Evolutionary conservation across 441 rosid species (phyloP).

Genomic region (Jatropha podagrica): DNA sequence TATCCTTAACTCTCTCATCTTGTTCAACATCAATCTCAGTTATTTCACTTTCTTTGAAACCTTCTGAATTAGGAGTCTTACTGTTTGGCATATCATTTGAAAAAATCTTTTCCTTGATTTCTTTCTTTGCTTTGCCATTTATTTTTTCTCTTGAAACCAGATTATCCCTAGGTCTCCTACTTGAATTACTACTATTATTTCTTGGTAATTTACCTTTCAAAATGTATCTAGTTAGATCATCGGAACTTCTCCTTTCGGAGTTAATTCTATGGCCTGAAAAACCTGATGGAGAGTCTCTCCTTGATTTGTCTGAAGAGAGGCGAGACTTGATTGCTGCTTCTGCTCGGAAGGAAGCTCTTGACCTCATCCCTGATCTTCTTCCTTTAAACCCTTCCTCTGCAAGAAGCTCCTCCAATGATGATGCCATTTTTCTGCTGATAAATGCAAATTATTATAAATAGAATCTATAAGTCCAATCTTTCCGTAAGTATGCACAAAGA

Average conservation of each 20-base stretch:
- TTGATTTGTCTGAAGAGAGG: constrained; percentile 22
- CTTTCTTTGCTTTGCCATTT: constrained; percentile 23
- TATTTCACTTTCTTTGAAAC: constrained; percentile 32
- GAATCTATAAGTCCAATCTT: neutral
- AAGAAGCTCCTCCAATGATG: constrained; percentile 65
- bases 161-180: constrained; percentile 34
- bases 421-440: constrained; percentile 38
- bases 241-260: constrained; percentile 45
- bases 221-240: constrained; percentile 34
- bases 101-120: constrained; percentile 17
- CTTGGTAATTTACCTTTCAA: constrained; percentile 30
- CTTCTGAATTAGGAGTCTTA: constrained; percentile 16
- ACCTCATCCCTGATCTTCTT: constrained; percentile 31
- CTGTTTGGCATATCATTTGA: constrained; percentile 24
- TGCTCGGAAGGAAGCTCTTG: constrained; percentile 38
- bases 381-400: constrained; percentile 61
- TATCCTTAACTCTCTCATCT: constrained; percentile 30
- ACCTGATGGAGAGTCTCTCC: constrained; percentile 28
- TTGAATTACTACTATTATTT: constrained; percentile 17
- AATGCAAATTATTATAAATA: neutral
- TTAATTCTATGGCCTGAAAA: constrained; percentile 21
- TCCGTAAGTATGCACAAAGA: neutral
- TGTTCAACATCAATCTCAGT: constrained; percentile 41
- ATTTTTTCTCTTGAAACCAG: constrained; percentile 32
- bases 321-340: constrained; percentile 29